phyloP scores from a whole-genome alignment of 805 yeast genomes.

The Phaffomyces thermotolerans region DNA sequence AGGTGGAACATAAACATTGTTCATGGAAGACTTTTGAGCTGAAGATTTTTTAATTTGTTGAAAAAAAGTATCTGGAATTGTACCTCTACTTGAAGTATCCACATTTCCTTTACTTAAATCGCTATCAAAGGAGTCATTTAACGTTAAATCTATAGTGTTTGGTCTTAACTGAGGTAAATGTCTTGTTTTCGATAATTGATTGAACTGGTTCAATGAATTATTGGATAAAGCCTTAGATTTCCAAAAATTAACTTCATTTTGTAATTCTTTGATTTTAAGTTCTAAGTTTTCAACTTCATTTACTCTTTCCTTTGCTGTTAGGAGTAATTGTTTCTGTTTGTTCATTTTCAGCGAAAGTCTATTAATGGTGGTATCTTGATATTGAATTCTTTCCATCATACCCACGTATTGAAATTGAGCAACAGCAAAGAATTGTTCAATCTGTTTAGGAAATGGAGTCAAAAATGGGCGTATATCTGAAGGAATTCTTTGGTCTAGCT shows the following conservation, averaged over 20 bases:
- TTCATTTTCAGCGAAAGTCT: conserved; percentile 14
- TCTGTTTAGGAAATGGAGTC: conserved; percentile 18
- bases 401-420: conserved; percentile 20
- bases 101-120: not conserved
- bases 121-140: conserved; percentile 13
- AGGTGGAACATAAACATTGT: conserved; percentile 1
- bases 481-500: conserved; percentile 15
- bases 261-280: conserved; percentile 6
- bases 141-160: conserved; percentile 19
- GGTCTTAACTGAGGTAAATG: conserved; percentile 6
- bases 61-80: conserved; percentile 14
- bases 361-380: conserved; percentile 11
- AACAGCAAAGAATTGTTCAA: conserved; percentile 19
- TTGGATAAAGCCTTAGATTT: not conserved
- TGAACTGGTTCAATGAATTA: no score
- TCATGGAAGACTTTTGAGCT: conserved; percentile 6
- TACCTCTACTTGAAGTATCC: not conserved
- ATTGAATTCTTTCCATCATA: conserved; percentile 14
- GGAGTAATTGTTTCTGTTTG: conserved; percentile 18
- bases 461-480: conserved; percentile 18
- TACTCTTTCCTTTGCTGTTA: conserved; percentile 20
- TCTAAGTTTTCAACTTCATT: conserved; percentile 13
- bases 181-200: no score
- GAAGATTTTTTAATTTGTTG: conserved; percentile 17
- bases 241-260: conserved; percentile 8